phyloP scores from a whole-genome alignment of 192 early-diverging fungal species.

The Kickxella alabastrina region DNA sequence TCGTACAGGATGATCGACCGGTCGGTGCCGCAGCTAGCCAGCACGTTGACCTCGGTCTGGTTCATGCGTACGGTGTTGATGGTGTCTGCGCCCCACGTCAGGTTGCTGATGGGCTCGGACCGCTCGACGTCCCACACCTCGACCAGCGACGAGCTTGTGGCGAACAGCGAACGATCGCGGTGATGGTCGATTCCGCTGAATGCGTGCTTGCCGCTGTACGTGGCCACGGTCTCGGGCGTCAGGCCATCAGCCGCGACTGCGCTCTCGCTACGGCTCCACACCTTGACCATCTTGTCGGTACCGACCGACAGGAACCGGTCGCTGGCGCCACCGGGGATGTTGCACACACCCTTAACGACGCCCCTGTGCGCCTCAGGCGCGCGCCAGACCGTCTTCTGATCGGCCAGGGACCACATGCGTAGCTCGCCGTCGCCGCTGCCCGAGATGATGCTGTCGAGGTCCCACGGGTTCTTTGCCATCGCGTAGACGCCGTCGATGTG shows the following conservation, averaged over 20 bases:
- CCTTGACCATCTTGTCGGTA: slow-evolving; percentile 89
- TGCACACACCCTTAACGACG: slow-evolving; percentile 82
- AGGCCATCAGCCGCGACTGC: slow-evolving; percentile 18
- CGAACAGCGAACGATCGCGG: slow-evolving; percentile 76
- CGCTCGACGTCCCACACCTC: slow-evolving; percentile 91
- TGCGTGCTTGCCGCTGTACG: slow-evolving; percentile 72
- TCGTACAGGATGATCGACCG: slow-evolving; percentile 94
- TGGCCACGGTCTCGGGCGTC: slow-evolving; percentile 60
- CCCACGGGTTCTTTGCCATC: slow-evolving; percentile 90
- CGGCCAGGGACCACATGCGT: slow-evolving; percentile 83
- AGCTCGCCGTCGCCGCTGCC: slow-evolving; percentile 96
- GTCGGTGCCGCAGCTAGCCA: slow-evolving; percentile 92
- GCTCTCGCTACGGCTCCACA: slow-evolving; percentile 72
- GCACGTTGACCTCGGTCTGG: slow-evolving; percentile 89
- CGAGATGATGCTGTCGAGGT: slow-evolving; percentile 76
- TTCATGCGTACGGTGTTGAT: slow-evolving; percentile 94
- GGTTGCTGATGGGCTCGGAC: slow-evolving; percentile 76
- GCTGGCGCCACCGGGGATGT: slow-evolving; percentile 58
- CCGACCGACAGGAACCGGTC: slow-evolving; percentile 86
- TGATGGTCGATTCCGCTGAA: slow-evolving; percentile 92
- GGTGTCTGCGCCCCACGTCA: slow-evolving; percentile 94
- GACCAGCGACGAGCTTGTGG: slow-evolving; percentile 79
- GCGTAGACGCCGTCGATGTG: slow-evolving; percentile 95
- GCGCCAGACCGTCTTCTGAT: slow-evolving; percentile 73
- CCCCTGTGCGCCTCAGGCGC: slow-evolving; percentile 70